Conservation (phyloP, 2,329 filamentous ascomycete genomes). For the Fusarium continuum region DNA sequence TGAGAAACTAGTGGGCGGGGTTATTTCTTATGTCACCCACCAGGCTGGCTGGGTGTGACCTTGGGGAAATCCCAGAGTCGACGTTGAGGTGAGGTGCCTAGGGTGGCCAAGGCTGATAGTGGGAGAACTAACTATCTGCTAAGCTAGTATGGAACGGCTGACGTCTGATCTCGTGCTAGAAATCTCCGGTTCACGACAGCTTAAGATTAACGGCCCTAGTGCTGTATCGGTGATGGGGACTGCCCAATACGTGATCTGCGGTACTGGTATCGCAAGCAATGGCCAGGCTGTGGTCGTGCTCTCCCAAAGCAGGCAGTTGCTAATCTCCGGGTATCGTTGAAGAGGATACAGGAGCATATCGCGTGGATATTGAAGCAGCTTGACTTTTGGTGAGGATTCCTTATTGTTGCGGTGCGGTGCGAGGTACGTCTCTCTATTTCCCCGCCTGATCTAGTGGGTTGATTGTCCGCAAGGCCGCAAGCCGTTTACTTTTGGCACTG, state of each 20-base stretch:
- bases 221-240: slow-evolving; percentile 24
- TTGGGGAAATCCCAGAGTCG: slow-evolving; percentile 12
- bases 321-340: neutral
- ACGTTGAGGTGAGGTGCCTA: slow-evolving; percentile 5
- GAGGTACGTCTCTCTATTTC: slow-evolving; percentile 23
- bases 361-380: neutral
- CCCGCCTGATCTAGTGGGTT: slow-evolving; percentile 22
- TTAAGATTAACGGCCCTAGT: slow-evolving; percentile 11
- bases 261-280: slow-evolving; percentile 14
- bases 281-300: neutral
- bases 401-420: neutral
- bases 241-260: slow-evolving; percentile 32
- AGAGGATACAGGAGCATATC: slow-evolving; percentile 1
- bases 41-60: neutral
- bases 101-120: neutral
- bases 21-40: too few species aligned
- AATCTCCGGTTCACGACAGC: slow-evolving; percentile 15
- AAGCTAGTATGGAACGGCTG: slow-evolving; percentile 26
- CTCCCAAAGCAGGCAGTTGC: neutral
- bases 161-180: slow-evolving; percentile 27
- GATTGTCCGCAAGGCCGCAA: slow-evolving; percentile 23
- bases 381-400: slow-evolving; percentile 8
- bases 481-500: slow-evolving; percentile 31
- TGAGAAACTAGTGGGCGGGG: too few species aligned
- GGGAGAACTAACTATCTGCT: slow-evolving; percentile 25